A percentile compares a stretch with the other conserved stretches of the same genome.
Evolutionary conservation across 192 early-diverging fungal genomes (phyloP).

Genomic region (Dimargaris cristalligena): DNA sequence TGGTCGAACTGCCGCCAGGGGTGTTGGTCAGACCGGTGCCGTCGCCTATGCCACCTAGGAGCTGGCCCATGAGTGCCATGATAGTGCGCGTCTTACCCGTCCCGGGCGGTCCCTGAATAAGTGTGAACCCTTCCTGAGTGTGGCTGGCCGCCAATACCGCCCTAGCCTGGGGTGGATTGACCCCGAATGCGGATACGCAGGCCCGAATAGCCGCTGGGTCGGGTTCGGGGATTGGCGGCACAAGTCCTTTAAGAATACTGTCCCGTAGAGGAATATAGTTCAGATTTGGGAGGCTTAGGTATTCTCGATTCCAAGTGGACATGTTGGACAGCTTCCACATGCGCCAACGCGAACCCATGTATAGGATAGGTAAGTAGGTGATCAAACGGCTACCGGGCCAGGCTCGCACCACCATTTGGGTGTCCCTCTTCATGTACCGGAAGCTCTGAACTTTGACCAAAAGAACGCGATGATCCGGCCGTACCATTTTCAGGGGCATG

Average conservation of each 20-base stretch:
- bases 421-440: slow-evolving; percentile 12
- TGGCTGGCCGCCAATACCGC: slow-evolving; percentile 54
- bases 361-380: slow-evolving; percentile 14
- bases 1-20: background rate
- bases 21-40: background rate
- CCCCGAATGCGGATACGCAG: slow-evolving; percentile 42
- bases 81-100: slow-evolving; percentile 86
- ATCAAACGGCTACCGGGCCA: slow-evolving; percentile 15
- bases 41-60: slow-evolving; percentile 19
- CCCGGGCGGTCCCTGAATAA: slow-evolving; percentile 68
- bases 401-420: slow-evolving; percentile 19
- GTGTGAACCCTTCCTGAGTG: slow-evolving; percentile 53
- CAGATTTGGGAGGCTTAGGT: slow-evolving; percentile 50
- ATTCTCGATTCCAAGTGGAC: slow-evolving; percentile 71
- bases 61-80: slow-evolving; percentile 56
- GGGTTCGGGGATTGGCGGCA: slow-evolving; percentile 14
- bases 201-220: slow-evolving; percentile 19
- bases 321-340: slow-evolving; percentile 36
- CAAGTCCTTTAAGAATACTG: slow-evolving; percentile 45
- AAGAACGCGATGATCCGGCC: slow-evolving; percentile 8
- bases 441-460: slow-evolving; percentile 22
- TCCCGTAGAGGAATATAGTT: slow-evolving; percentile 35
- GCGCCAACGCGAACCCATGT: slow-evolving; percentile 22
- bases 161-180: slow-evolving; percentile 85
- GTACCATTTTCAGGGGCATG: background rate